Conservation (phyloP, 306 rosid genomes). For the Mimosa pudica region DNA sequence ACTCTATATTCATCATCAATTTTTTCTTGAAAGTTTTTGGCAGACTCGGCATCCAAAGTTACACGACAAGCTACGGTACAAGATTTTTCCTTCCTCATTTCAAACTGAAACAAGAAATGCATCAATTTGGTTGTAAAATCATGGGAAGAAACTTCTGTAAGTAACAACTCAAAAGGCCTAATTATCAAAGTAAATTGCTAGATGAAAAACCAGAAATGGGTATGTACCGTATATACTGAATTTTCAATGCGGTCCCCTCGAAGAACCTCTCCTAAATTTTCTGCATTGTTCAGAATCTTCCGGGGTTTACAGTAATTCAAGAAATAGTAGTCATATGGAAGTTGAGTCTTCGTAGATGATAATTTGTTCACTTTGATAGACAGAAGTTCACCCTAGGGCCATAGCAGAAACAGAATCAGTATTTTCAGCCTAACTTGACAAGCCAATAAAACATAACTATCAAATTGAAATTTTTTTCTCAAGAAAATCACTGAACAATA, state of each 20-base stretch:
- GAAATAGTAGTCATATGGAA: slow-evolving; percentile 93
- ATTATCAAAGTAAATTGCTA: not conserved
- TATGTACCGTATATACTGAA: slow-evolving; percentile 73
- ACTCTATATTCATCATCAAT: slow-evolving; percentile 92
- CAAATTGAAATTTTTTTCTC: not conserved
- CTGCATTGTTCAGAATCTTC: slow-evolving; percentile 73
- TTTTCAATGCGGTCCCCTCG: slow-evolving; percentile 99
- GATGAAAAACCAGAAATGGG: slow-evolving; percentile 28
- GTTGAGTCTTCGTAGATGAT: slow-evolving; percentile 98
- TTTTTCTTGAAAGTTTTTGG: slow-evolving; percentile 90
- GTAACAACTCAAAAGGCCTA: not conserved
- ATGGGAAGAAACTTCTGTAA: slow-evolving; percentile 7
- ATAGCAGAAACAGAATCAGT: slow-evolving; percentile 32
- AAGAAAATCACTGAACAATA: slow-evolving; percentile 8
- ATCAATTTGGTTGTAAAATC: slow-evolving; percentile 14
- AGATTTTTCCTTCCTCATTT: slow-evolving; percentile 89
- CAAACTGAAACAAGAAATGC: slow-evolving; percentile 53
- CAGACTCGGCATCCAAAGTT: slow-evolving; percentile 71
- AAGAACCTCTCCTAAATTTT: slow-evolving; percentile 98
- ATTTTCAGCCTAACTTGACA: slow-evolving; percentile 23
- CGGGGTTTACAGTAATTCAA: slow-evolving; percentile 86
- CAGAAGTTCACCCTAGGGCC: slow-evolving; percentile 67
- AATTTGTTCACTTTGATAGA: slow-evolving; percentile 92
- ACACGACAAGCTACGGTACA: slow-evolving; percentile 71
- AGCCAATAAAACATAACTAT: not conserved